Percentiles rank a stretch among this genome's conserved stretches.
These are phyloP conservation scores for Solanum chiquidenum DNA, from an alignment of 257 asterid species.

Conservation along the genomic window DNA sequence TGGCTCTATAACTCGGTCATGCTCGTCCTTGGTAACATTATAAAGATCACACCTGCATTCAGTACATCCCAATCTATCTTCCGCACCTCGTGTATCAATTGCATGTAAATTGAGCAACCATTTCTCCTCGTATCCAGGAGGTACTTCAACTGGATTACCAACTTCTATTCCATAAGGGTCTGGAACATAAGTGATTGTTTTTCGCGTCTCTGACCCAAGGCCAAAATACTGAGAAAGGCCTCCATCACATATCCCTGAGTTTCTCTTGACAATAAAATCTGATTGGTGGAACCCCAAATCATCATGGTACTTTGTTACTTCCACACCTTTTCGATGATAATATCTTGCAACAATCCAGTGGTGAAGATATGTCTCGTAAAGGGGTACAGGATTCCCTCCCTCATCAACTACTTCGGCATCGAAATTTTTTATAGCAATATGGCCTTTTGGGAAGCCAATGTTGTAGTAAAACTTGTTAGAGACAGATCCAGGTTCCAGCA, in stretches of 20 bases:
- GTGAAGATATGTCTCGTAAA: conserved; percentile 27
- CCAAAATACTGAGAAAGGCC: conserved; percentile 22
- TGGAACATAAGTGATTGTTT: conserved; percentile 11
- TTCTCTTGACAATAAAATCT: neutral
- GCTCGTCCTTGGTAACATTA: conserved; percentile 10
- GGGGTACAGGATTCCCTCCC: conserved; percentile 19
- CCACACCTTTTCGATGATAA: conserved; percentile 1
- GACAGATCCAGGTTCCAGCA: conserved; percentile 23
- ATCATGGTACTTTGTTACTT: neutral
- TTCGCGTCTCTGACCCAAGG: conserved; percentile 32
- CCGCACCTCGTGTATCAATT: conserved; percentile 29
- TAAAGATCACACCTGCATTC: conserved; percentile 35
- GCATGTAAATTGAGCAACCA: conserved; percentile 29
- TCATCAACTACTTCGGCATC: conserved; percentile 28
- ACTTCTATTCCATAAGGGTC: conserved; percentile 35
- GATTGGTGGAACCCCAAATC: conserved; percentile 3
- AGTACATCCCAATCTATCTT: conserved; percentile 19
- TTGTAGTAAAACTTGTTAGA: conserved; percentile 6
- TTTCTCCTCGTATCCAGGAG: conserved; percentile 18
- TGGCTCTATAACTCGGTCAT: neutral
- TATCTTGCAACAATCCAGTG: conserved; percentile 20
- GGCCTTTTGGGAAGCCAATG: conserved; percentile 30
- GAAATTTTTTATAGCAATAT: conserved; percentile 25
- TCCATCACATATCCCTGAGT: conserved; percentile 13
- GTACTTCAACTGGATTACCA: conserved; percentile 16